Conservation (phyloP, 1,284 basidiomycete genomes). For the Salmacisia buchloeana region DNA sequence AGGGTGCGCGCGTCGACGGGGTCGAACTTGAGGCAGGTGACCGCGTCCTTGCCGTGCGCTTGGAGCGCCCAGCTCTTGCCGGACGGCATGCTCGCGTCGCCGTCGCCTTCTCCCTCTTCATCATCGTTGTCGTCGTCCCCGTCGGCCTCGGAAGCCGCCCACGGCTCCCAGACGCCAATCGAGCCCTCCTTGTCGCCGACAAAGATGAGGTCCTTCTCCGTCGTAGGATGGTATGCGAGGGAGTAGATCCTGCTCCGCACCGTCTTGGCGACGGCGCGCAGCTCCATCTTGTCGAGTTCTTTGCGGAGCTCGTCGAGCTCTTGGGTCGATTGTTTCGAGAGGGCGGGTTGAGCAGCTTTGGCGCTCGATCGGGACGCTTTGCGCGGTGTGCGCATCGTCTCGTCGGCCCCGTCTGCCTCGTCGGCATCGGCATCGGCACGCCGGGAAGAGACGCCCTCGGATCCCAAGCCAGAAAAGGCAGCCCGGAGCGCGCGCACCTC, state of each 20-base stretch:
- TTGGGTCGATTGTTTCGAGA: too few relatives aligned
- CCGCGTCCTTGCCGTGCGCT: conserved; percentile 35
- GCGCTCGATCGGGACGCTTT: neutral
- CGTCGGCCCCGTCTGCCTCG: conserved; percentile 18
- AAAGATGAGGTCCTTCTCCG: conserved; percentile 42
- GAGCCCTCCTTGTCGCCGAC: conserved; percentile 45
- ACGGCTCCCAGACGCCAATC: conserved; percentile 45
- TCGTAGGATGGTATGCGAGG: conserved; percentile 39
- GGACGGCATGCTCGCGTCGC: neutral
- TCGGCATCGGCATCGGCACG: conserved; percentile 13
- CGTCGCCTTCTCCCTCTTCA: conserved; percentile 14
- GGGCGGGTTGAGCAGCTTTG: too few relatives aligned
- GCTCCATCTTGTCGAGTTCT: conserved; percentile 34
- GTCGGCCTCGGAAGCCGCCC: conserved; percentile 10
- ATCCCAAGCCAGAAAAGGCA: conserved; percentile 14
- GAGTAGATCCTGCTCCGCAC: conserved; percentile 36
- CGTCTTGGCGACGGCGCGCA: conserved; percentile 33
- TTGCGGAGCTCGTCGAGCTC: conserved; percentile 24
- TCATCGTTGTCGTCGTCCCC: conserved; percentile 22
- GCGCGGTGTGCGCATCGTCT: neutral
- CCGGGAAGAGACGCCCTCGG: neutral
- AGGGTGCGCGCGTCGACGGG: conserved; percentile 29
- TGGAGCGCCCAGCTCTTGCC: conserved; percentile 37
- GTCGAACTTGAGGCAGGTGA: conserved; percentile 45
- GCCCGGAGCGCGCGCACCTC: conserved; percentile 20